Evolutionary conservation across 106 monocot genomes (phyloP), one percentile per base, ranked within the genome.

Genomic region (Dioscorea dumetorum): DNA sequence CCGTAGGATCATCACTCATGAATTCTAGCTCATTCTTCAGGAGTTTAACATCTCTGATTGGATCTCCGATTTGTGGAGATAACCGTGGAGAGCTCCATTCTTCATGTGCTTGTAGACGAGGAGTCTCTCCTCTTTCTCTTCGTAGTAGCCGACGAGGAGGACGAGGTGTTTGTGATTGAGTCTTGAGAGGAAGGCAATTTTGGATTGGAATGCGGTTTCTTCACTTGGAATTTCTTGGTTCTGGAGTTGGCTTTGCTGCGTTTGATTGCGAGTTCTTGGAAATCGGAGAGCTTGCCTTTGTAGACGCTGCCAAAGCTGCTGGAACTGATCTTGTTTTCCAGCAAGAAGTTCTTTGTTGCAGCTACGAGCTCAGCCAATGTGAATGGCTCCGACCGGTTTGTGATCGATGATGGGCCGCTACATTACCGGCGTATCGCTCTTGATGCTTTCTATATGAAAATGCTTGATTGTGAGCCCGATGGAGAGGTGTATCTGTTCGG

Each of bases 141-240:
- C 82, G 73, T 90, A 94, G 72, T 72, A 94, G 17, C 94, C 94
- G 1, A 90, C 75, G 21, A 94, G 63, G 5, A 76, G 69, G 14
- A 94, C 94, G 22, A 94, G 73, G 81, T 94, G 90, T 61, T 94
- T 94, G 85, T 94, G 90, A 72, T 90, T 84, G 66, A 94, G 80
- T 5, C 94, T 82, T 0, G 94, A 90, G 41, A 94, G 87, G 63
- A 94, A 90, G 0, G 78, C 72, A 12, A 94, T 78, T 67, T 94
- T 90, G 17, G 90, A 90, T 11, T 75, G 85, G 73, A 87, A 94
- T 0, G 90, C 94, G 53, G 54, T 80, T 76, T 94, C 94, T 60
- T 94, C 77, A 11, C 77, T 48, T 90, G 78, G 33, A 70, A 63
- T 63, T 70, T 76, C 58, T 70, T 81, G 16, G 66, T 67, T 57